A percentile compares a stretch with the other conserved stretches of the same genome.
Evolutionary conservation across 2,329 filamentous ascomycete genomes (phyloP).

Genomic region (Aspergillus sp.): DNA sequence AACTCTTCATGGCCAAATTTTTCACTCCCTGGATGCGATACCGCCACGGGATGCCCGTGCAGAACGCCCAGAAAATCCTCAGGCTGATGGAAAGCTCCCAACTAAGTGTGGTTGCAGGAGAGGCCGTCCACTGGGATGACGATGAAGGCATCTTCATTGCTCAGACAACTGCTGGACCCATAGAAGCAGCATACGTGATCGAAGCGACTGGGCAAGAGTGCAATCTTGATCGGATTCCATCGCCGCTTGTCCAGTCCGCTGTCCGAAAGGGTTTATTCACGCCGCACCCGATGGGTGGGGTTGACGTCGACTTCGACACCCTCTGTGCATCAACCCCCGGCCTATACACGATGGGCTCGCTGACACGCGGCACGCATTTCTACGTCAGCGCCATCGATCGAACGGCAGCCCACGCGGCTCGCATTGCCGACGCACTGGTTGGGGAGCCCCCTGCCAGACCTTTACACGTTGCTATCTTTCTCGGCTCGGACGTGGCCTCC

Average conservation of each 20-base stretch:
- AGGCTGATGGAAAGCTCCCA: conserved; percentile 8
- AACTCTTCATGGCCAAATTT: conserved; percentile 14
- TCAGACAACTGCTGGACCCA: not conserved
- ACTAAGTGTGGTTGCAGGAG: conserved; percentile 8
- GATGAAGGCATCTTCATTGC: not conserved
- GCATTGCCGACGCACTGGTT: conserved; percentile 12
- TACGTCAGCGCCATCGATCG: conserved; percentile 15
- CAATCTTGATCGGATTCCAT: conserved; percentile 6
- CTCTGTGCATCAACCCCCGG: conserved; percentile 7
- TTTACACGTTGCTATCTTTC: conserved; percentile 12
- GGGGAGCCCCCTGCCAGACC: conserved; percentile 6
- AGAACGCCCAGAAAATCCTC: conserved; percentile 12
- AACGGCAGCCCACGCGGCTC: conserved; percentile 10
- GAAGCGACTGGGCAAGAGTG: conserved; percentile 15
- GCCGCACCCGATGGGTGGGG: conserved; percentile 10
- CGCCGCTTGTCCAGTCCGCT: conserved; percentile 12
- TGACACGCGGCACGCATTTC: conserved; percentile 15
- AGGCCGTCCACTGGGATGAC: conserved; percentile 6
- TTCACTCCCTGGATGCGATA: conserved; percentile 16
- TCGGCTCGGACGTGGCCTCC: conserved; percentile 11
- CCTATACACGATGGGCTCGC: conserved; percentile 10
- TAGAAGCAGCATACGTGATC: conserved; percentile 13
- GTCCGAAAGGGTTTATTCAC: conserved; percentile 8
- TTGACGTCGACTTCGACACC: conserved; percentile 12
- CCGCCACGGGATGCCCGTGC: conserved; percentile 13